Evolutionary conservation across 2,329 filamentous ascomycete species (phyloP), one percentile per base, ranked within the genome.

Genomic region (Penicillium aurantiogriseum): DNA sequence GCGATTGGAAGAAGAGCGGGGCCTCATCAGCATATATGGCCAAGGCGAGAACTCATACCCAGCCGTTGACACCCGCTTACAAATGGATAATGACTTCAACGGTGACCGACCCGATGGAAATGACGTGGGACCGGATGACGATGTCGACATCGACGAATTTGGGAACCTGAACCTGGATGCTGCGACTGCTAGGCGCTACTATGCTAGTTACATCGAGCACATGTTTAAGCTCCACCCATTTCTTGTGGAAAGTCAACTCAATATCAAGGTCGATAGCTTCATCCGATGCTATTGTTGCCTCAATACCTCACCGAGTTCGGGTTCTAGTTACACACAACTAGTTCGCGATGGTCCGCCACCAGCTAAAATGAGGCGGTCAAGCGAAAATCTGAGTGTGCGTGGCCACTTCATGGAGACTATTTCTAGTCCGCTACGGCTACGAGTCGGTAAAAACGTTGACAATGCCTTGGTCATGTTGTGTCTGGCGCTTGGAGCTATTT

Each of bases 401-500:
- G n/a, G n/a, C n/a, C 65, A 67, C 33, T 57, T 70, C 5, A 35
- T 44, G 29, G 54, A 61, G n/a, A 29, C 51, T n/a, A 13, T 45
- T 42, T 33, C 53, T 1, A 51, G 39, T 17, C 54, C 56, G 6
- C 11, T 56, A 25, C 55, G 58, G 43, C 60, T 54, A n/a, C 62
- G 66, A 17, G 74, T 80, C 21, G 76, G 77, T 44, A 73, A 88
- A 52, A 90, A 88, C 7, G 86, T 94, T 17, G 84, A 87, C 52
- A 96, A 90, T 63, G 92, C 91, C 0, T 81, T 97, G 39, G 85
- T 97, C 1, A 81, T 97, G 2, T 80, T 93, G 4, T 85, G 96
- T 1, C 80, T 97, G 53, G 93, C 93, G 0, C 78, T 99, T 6
- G 94, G 94, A 19, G 92, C 91, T 68, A 88, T 97, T 11, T 93